Evolutionary conservation across 169 alveolate genomes (phyloP), one percentile per base, ranked within the genome.

Genomic region (Eimeria acervulina): DNA sequence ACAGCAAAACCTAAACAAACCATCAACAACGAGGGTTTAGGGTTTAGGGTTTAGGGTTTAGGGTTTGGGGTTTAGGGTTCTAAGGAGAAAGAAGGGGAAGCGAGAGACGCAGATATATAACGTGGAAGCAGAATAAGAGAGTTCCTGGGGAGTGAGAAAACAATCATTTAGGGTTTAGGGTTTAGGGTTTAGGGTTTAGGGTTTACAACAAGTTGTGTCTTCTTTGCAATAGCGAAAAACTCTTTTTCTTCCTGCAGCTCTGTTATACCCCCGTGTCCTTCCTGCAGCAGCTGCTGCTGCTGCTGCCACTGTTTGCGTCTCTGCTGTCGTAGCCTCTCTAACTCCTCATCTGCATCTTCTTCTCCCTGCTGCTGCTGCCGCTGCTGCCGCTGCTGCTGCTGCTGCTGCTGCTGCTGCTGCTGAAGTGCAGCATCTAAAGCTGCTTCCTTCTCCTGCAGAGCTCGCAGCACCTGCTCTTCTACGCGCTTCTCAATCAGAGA

Each of bases 371-470:
- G 68, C 74, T 89, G 61, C 19, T 8, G 51, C 31, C 47, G 36
- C 63, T 40, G 81, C 40, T 55, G 70, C 70, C 51, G 51, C 36
- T 26, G 51, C 47, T 55, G 85, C 36, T n/a, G 70, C 52, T 55
- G 85, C 26, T 47, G 72, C 51, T 40, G 88, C 88, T 76, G 88
- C 63, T 81, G 90, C 90, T 81, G 90, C 90, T 81, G 72, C 61
- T 90, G 59, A 3, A 90, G 36, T 2, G 95, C 95, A 13, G 95
- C 95, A 61, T 90, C 95, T 33, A 90, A 55, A 1, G 47, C 63
- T 23, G 95, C 95, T 44, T 90, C 95, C 89, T 90, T 90, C 89
- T 90, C 95, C 78, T 90, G 84, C 63, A 90, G 61, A 10, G 95
- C 95, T 36, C 80, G 51, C 31, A 90, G 95, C 59, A 90, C 89